Percentiles rank a stretch among this genome's conserved stretches.
These are phyloP conservation scores for Suillus cothurnatus DNA, from an alignment of 768 basidiomycete genomes.

Conservation along the genomic window DNA sequence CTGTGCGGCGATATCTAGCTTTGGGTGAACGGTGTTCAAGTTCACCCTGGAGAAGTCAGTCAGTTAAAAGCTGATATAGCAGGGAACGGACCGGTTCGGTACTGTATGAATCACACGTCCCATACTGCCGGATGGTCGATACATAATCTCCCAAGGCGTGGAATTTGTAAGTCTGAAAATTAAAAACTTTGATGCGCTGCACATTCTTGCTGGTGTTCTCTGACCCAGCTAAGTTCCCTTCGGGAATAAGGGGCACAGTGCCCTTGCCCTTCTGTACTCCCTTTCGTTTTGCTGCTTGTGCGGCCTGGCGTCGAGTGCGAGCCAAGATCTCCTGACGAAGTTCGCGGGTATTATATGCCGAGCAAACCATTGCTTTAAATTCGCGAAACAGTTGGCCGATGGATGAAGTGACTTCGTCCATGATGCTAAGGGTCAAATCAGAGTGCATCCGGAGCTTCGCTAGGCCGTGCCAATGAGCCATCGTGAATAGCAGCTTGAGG, in stretches of 20 bases:
- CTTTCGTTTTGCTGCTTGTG: constrained; percentile 3
- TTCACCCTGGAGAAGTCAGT: constrained; percentile 10
- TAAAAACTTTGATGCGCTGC: constrained; percentile 1
- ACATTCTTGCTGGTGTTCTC: neutral
- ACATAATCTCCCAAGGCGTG: constrained; percentile 26
- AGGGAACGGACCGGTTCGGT: constrained; percentile 26
- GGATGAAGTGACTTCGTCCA: neutral
- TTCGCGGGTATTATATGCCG: neutral
- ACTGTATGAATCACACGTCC: constrained; percentile 38
- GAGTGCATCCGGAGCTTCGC: neutral
- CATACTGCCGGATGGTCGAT: constrained; percentile 20
- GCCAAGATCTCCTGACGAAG: neutral
- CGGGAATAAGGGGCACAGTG: too few relatives aligned
- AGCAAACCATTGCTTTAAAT: neutral
- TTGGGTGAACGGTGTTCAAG: constrained; percentile 14
- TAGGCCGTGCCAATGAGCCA: constrained; percentile 18
- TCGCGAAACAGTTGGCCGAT: neutral
- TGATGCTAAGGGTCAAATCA: neutral
- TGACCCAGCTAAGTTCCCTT: too few relatives aligned
- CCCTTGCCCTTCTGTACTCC: too few relatives aligned
- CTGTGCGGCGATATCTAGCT: neutral
- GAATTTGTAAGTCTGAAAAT: constrained; percentile 27
- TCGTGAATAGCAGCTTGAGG: constrained; percentile 9
- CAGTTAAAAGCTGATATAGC: too few relatives aligned
- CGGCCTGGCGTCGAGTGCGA: neutral